These are phyloP conservation scores for Gamarada debralockiae DNA, from an alignment of 495 filamentous ascomycete genomes.

Conservation along the genomic window DNA sequence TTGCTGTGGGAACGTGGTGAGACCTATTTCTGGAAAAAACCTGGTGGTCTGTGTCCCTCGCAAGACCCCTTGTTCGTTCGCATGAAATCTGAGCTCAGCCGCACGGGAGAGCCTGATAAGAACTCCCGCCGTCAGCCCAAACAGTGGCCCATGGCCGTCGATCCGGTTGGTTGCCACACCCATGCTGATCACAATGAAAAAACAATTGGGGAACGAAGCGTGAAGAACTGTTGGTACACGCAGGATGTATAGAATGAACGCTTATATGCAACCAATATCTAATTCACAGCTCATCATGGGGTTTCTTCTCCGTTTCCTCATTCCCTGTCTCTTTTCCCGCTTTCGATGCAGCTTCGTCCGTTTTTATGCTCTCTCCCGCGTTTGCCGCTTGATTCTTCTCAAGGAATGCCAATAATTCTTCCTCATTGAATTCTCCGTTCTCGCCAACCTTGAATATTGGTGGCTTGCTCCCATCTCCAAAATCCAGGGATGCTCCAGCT, in stretches of 20 bases:
- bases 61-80: no score
- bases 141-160: neutral
- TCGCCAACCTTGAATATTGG: slow-evolving; percentile 12
- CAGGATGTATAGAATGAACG: neutral
- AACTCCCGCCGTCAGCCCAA: no score
- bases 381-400: slow-evolving; percentile 1
- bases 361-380: neutral
- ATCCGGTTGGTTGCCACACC: neutral
- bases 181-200: neutral
- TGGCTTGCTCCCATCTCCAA: slow-evolving; percentile 6
- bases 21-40: no score
- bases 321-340: neutral
- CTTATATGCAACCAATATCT: neutral
- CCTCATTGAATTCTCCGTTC: slow-evolving; percentile 18
- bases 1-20: no score
- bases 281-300: slow-evolving; percentile 15
- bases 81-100: no score
- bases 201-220: neutral
- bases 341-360: neutral
- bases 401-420: slow-evolving; percentile 22
- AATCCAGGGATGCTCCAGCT: slow-evolving; percentile 10
- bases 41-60: no score
- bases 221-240: neutral
- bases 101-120: no score
- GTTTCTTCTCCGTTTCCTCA: neutral